Evolutionary conservation across 371 early-diverging fungal genomes (phyloP).

Genomic region (Mucor mucedo): DNA sequence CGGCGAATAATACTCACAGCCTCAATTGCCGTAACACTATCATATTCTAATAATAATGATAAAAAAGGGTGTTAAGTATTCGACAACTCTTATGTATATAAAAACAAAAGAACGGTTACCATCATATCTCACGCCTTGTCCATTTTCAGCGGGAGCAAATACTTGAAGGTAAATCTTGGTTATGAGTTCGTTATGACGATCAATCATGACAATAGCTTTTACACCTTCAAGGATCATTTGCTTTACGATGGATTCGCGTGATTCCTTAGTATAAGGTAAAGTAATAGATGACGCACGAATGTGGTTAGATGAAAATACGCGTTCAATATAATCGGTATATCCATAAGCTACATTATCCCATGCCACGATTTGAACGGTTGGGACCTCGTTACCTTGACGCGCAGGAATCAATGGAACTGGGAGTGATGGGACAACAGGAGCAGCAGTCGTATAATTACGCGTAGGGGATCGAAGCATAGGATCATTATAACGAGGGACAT

Average conservation of each 20-base stretch:
- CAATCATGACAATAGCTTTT: conserved; percentile 32
- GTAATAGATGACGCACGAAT: conserved; percentile 22
- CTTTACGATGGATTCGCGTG: conserved; percentile 21
- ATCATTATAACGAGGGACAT: too few relatives aligned
- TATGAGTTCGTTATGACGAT: conserved; percentile 14
- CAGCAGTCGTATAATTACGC: neutral
- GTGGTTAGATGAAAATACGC: conserved; percentile 15
- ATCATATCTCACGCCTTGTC: conserved; percentile 31
- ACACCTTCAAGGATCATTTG: conserved; percentile 37
- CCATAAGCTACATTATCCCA: conserved; percentile 19
- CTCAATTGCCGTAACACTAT: conserved; percentile 30
- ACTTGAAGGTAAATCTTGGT: conserved; percentile 30
- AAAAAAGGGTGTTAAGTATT: neutral
- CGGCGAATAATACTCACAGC: conserved; percentile 28
- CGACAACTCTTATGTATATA: neutral
- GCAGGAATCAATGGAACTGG: neutral
- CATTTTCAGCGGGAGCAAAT: conserved; percentile 24
- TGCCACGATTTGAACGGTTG: conserved; percentile 29
- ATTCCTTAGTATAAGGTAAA: conserved; percentile 14
- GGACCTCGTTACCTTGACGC: conserved; percentile 18
- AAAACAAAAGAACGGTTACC: conserved; percentile 18
- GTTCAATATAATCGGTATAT: conserved; percentile 20
- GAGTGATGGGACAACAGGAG: neutral
- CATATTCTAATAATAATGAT: conserved; percentile 27
- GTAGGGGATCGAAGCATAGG: neutral